Base-by-base conservation (phyloP, 768 basidiomycete species). In the Mycena belliarum region DNA sequence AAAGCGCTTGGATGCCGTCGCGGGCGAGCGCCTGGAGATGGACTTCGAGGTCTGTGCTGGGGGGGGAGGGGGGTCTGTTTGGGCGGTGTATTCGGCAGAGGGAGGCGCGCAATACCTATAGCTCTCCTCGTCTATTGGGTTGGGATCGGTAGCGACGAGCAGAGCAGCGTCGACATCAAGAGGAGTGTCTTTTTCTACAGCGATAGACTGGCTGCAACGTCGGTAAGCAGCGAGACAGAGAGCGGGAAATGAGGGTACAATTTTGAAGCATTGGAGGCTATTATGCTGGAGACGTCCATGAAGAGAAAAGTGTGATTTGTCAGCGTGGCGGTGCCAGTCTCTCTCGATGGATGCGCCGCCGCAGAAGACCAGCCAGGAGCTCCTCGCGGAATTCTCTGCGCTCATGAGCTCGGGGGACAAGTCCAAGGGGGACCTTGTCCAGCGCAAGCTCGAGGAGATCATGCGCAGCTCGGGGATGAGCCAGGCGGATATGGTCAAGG, bases 241-340 rank as follows among this genome's bases (percentile, higher is more conserved):
- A 40, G 62, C 23, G 14, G 53, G 18, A 35, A 20, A n/a, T 9
- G 32, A 2, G 73, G 87, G 71, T 70, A 88, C 91, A 79, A 80
- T 81, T 87, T 88, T 48, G 82, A 83, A 11, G 83, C 81, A 72
- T 91, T 86, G 16, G 84, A 82, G 46, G 87, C 86, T 18, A 95
- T 81, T 50, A 94, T 84, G 64, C 81, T 81, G 10, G 92, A 88
- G 55, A 94, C 90, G 75, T 94, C 91, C 91, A 94, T 93, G 25
- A 65, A 54, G 26, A 14, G 25, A 28, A 38, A 26, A 33, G 14
- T 6, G 16, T 58, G 25, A 51, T 53, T 55, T 49, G 25, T 35
- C 41, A 20, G 1, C 14, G 15, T 2, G 21, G 1, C 29, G 21
- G 1, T 15, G 38, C 40, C 60, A 37, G 33, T 15, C 37, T n/a